Base-by-base conservation (phyloP, 371 early-diverging fungal species). In the Mortierella sp. region DNA sequence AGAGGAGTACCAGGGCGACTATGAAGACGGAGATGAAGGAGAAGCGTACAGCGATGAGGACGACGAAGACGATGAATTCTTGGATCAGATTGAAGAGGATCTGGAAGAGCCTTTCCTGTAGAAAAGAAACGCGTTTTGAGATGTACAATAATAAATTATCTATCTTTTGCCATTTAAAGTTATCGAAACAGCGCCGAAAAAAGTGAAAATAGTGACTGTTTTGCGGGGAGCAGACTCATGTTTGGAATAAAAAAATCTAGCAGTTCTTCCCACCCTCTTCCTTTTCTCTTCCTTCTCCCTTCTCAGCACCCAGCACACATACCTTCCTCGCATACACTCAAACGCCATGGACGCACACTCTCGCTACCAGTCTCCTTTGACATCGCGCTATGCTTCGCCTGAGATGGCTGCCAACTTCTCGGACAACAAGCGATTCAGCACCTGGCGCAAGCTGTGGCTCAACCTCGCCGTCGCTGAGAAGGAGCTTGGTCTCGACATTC, bases 381-480 rank as follows among this genome's bases (percentile, higher is more conserved):
- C 97, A 55, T 96, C 97, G 70, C 93, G 99, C 51, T 98, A 98
- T 89, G 97, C 98, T 66, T 96, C 96, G 68, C 91, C 95, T 82
- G 98, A 97, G 86, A 98, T 98, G 98, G 93, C 96, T 0, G 93
- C 92, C 85, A 95, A 95, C 91, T 98, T 97, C 83, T 94, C 94
- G 65, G 96, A 96, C 75, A 94, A 96, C 87, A 96, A 95, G 86
- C 94, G 95, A 75, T 98, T 93, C 84, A 84, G 92, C 59, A 98
- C 95, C 49, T 99, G 98, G 98, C 93, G 98, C 65, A 86, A 92
- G 76, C 94, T 98, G 15, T 98, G 99, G 99, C 83, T 96, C 71
- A 93, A 91, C 84, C 92, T 98, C 64, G 98, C 98, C 64, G 92
- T 88, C 61, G 96, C 97, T 66, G 97, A 99, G 84, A 91, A 94